Evolutionary conservation across 768 basidiomycete genomes (phyloP).

Genomic region (Trametes coccinea): DNA sequence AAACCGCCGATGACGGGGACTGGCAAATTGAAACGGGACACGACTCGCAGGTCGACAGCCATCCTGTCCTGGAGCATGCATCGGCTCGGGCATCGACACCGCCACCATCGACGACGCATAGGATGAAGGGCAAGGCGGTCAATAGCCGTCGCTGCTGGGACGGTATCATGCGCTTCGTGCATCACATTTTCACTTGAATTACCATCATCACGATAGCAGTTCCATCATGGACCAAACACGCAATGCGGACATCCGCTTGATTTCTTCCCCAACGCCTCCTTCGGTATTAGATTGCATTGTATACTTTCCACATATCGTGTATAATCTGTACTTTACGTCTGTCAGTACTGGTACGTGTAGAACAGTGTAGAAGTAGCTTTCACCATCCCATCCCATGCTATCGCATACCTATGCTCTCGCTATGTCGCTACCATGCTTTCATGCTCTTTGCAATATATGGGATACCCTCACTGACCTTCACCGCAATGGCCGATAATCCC

Average conservation of each 20-base stretch:
- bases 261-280: background rate
- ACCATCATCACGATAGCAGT: background rate
- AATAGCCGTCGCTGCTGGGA: conserved; percentile 7
- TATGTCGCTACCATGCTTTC: background rate
- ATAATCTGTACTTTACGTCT: background rate
- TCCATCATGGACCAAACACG: background rate
- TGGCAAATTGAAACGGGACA: background rate
- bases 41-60: background rate
- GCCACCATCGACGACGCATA: background rate
- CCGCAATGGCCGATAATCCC: too few species aligned
- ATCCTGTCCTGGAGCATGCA: background rate
- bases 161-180: background rate
- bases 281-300: background rate
- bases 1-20: background rate
- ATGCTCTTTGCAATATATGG: background rate
- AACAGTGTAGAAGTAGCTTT: background rate
- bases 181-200: background rate
- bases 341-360: background rate
- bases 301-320: background rate
- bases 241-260: background rate
- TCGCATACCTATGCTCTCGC: too few species aligned
- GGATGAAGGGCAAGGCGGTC: background rate
- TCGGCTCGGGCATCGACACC: background rate
- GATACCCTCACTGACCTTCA: too few species aligned
- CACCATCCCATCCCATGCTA: background rate